A percentile compares a stretch with the other conserved stretches of the same genome.
Conservation (phyloP, 768 basidiomycete genomes). For the Antrodiella citrinella region DNA sequence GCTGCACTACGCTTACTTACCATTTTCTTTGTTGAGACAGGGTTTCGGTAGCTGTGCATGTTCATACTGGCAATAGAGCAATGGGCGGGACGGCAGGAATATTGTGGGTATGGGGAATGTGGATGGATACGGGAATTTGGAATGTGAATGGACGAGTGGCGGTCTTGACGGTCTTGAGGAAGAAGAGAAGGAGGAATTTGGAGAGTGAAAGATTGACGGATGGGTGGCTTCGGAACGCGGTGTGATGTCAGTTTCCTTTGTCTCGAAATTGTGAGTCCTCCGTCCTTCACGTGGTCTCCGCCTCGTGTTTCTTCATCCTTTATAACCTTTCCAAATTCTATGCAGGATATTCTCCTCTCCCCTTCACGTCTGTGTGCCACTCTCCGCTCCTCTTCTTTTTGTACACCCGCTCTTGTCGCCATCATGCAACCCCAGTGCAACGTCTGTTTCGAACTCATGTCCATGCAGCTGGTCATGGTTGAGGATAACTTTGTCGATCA, state of each 20-base stretch:
- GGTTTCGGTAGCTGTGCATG: neutral
- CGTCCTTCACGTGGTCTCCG: neutral
- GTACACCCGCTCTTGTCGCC: neutral
- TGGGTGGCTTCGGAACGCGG: too few relatives aligned
- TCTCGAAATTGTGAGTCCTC: too few relatives aligned
- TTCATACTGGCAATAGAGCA: too few relatives aligned
- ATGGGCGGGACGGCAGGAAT: too few relatives aligned
- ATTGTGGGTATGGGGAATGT: neutral
- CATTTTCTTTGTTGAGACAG: neutral
- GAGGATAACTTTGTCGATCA: neutral
- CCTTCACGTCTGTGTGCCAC: neutral
- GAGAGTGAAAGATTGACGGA: too few relatives aligned
- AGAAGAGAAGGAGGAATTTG: too few relatives aligned
- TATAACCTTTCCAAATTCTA: neutral
- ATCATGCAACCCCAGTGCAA: neutral
- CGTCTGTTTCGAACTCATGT: neutral
- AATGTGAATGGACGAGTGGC: neutral
- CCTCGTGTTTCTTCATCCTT: neutral
- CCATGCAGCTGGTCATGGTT: neutral
- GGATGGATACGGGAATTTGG: neutral
- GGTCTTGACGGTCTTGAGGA: too few relatives aligned
- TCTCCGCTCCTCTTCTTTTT: neutral
- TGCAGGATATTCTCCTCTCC: neutral
- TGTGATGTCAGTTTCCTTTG: too few relatives aligned
- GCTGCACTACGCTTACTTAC: neutral